Percentiles rank a stretch among this genome's conserved stretches.
Evolutionary conservation across 768 basidiomycete species (phyloP).

Genomic region (Hericium coralloides): DNA sequence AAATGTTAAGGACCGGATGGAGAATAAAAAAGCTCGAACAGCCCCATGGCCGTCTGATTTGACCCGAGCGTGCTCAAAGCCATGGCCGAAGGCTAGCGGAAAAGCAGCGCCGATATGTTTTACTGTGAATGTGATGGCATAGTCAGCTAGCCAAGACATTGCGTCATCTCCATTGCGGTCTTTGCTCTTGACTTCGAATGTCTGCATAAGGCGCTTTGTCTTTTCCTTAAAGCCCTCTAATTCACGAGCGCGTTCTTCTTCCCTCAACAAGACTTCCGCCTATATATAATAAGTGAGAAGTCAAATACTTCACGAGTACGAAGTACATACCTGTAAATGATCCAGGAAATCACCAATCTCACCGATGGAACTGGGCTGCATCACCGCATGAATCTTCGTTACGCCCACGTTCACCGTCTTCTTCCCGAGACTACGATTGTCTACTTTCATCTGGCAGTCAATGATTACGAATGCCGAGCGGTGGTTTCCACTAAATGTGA

Average conservation of each 20-base stretch:
- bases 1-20: slow-evolving; percentile 70
- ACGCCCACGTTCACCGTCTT: slow-evolving; percentile 45
- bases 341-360: slow-evolving; percentile 88
- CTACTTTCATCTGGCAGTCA: slow-evolving; percentile 43
- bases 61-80: slow-evolving; percentile 40
- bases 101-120: slow-evolving; percentile 83
- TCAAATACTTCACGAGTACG: slow-evolving; percentile 9
- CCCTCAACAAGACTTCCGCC: slow-evolving; percentile 66
- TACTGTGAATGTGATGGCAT: slow-evolving; percentile 45
- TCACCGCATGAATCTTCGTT: slow-evolving; percentile 80
- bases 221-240: slow-evolving; percentile 80
- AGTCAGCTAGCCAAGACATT: slow-evolving; percentile 46
- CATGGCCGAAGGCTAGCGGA: slow-evolving; percentile 60
- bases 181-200: slow-evolving; percentile 58
- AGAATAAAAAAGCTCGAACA: slow-evolving; percentile 79
- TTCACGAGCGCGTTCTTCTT: slow-evolving; percentile 69
- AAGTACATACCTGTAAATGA: slow-evolving; percentile 55
- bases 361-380: slow-evolving; percentile 90
- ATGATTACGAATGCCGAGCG: slow-evolving; percentile 79
- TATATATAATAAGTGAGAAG: slow-evolving; percentile 22
- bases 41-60: slow-evolving; percentile 31
- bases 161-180: slow-evolving; percentile 25
- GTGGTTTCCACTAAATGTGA: slow-evolving; percentile 47
- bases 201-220: slow-evolving; percentile 60
- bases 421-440: slow-evolving; percentile 1